A percentile compares a stretch with the other conserved stretches of the same genome.
These are phyloP conservation scores for Phytophthora litchii DNA, from an alignment of 352 stramenopile species.

Conservation along the genomic window DNA sequence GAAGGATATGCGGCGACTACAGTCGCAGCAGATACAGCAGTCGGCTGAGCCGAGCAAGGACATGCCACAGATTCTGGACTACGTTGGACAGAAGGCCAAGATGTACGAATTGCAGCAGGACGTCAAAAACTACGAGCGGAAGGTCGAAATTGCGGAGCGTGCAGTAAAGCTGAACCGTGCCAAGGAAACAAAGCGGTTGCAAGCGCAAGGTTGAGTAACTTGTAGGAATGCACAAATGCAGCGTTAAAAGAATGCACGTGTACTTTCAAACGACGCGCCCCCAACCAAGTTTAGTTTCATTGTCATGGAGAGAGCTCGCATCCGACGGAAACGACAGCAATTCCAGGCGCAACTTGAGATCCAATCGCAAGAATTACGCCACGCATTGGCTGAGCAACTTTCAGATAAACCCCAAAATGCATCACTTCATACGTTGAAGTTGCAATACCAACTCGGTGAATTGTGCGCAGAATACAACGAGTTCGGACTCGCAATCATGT, in stretches of 20 bases:
- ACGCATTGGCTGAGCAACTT: constrained; percentile 14
- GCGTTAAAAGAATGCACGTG: neutral
- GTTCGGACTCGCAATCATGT: constrained; percentile 33
- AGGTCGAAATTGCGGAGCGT: constrained; percentile 93
- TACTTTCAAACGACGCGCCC: constrained; percentile 12
- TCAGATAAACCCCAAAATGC: constrained; percentile 1
- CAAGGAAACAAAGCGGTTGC: constrained; percentile 29
- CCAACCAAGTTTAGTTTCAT: neutral
- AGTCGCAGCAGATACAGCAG: constrained; percentile 70
- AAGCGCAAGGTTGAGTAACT: constrained; percentile 3
- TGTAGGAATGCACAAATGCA: neutral
- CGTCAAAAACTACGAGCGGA: constrained; percentile 93
- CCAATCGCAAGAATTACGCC: constrained; percentile 29
- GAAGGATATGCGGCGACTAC: constrained; percentile 61
- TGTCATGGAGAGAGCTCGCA: constrained; percentile 38
- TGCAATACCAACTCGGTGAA: constrained; percentile 43
- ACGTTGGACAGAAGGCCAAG: constrained; percentile 89
- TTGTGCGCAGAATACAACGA: constrained; percentile 43
- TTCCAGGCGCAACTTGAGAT: constrained; percentile 38
- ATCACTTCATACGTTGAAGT: constrained; percentile 21
- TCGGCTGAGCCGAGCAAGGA: constrained; percentile 75
- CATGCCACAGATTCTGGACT: constrained; percentile 92
- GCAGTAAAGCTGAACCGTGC: constrained; percentile 61
- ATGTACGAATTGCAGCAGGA: constrained; percentile 89
- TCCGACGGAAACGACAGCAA: constrained; percentile 33